Conservation (phyloP, 73 alveolate species). For the Effrenium voratum region DNA sequence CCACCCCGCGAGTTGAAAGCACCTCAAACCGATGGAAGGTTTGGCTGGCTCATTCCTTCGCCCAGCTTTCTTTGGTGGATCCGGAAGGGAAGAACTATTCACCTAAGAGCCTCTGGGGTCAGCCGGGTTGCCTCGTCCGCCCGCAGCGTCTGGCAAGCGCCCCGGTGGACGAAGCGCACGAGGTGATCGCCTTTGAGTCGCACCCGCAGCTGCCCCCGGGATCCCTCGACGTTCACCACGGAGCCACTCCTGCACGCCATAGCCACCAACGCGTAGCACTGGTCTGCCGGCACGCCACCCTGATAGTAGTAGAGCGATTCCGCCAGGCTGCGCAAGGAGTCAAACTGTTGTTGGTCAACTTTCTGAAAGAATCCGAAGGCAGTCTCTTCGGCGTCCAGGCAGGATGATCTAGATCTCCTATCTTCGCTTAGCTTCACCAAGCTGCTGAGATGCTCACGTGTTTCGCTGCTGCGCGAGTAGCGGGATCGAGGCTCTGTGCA, state of each 20-base stretch:
- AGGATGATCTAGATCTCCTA: neutral
- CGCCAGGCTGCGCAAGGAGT: slow-evolving; percentile 63
- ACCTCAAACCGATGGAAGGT: neutral
- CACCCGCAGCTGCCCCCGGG: slow-evolving; percentile 11
- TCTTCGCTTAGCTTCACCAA: neutral
- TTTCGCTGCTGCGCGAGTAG: neutral
- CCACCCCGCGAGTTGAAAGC: neutral
- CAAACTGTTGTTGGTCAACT: slow-evolving; percentile 48
- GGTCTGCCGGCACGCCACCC: slow-evolving; percentile 15
- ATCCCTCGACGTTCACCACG: neutral
- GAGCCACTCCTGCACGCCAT: slow-evolving; percentile 38
- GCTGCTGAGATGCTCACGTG: neutral
- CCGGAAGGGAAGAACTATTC: neutral
- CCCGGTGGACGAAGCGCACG: neutral
- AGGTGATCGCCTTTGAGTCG: neutral
- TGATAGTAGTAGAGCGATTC: slow-evolving; percentile 46
- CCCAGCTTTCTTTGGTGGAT: neutral
- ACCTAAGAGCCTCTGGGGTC: neutral
- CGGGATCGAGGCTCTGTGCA: neutral
- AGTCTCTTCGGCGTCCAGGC: slow-evolving; percentile 41
- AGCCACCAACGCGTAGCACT: slow-evolving; percentile 46
- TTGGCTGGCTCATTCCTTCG: neutral
- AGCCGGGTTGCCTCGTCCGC: neutral
- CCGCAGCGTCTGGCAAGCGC: neutral
- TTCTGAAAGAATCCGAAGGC: slow-evolving; percentile 24